Base-by-base conservation (phyloP, 768 basidiomycete species). In the Suillus spraguei region DNA sequence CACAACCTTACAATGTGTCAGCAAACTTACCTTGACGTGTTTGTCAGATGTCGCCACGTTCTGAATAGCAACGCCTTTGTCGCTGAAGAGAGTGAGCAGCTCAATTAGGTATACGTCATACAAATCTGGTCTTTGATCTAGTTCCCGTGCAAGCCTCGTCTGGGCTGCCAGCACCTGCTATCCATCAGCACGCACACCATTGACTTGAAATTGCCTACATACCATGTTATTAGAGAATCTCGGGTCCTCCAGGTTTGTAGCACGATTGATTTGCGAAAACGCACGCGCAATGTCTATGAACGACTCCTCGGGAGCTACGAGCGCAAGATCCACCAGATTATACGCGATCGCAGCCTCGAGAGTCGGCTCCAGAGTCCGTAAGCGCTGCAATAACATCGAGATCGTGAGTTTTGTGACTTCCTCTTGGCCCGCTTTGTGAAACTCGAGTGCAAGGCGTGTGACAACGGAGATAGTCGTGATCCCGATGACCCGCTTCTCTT, bases 391-490 rank as follows among this genome's bases (percentile, higher is more conserved):
- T 11, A 98, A 79, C 94, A 97, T 97, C 0, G 95, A 95, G 16
- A 95, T 86, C 2, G 94, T 95, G 22, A 97, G 80, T 42, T 89
- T 87, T 5, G 91, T 94, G 16, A 95, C 94, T 78, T 97, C 95
- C 71, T 95, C 92, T 64, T 85, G 83, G 63, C 86, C 79, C 28
- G 39, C 39, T 1, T 24, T 28, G 17, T 41, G 56, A 71, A 96
- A 95, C 76, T 97, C 95, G 17, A 97, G 78, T 0, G 95, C 92
- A 39, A 98, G 83, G 36, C 87, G 83, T 3, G 95, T 91, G 5
- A 96, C 95, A 2, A 96, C 91, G 3, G 92, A 92, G 63, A 98
- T 95, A 3, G 94, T 95, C 65, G 92, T 95, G 59, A 95, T 94
- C 3, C 91, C 91, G 46, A 95, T 87, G 20, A 94, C 82, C 56